Base-by-base conservation (phyloP, 768 basidiomycete genomes). In the Hygrocybe coccinea region DNA sequence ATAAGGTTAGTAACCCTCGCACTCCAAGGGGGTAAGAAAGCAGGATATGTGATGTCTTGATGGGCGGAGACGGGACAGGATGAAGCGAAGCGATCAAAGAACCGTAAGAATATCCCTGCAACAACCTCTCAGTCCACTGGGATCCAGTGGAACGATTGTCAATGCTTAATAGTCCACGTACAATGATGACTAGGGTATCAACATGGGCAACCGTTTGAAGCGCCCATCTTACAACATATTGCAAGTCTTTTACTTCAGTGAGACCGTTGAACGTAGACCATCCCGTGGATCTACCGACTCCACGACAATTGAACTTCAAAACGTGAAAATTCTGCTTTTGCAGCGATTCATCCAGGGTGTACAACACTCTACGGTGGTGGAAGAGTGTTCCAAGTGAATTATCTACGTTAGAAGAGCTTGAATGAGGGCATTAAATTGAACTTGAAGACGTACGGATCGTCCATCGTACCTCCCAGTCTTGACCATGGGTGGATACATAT, bases 91-190 rank as follows among this genome's bases (percentile, higher is more conserved):
- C 79, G 36, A 88, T 83, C 33, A 93, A 74, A 2, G 87, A 82
- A 1, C 90, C 90, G 75, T 91, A 76, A 9, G 90, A 92, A 69
- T 93, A 93, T 5, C 89, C 88, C 87, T 90, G 50, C 24, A 29
- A n/a, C n/a, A 50, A 43, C 25, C n/a, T 60, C 51, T 12, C 60
- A 58, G 44, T 41, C n/a, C 21, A 24, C 55, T 47, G 35, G 52
- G n/a, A n/a, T n/a, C n/a, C n/a, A n/a, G 41, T 36, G 22, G 34
- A 53, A 9, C 11, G 33, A 8, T 29, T 45, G 56, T 50, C n/a
- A n/a, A n/a, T 12, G 2, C 35, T 9, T 19, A 25, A 8, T 22
- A 44, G 45, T 50, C n/a, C 17, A 72, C 81, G 62, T 62, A 89
- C 90, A 50, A 87, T 66, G 41, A 92, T 63, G 0, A 82, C 79